phyloP scores from a whole-genome alignment of 129 eudicot genomes.

The Deinandra increscens region DNA sequence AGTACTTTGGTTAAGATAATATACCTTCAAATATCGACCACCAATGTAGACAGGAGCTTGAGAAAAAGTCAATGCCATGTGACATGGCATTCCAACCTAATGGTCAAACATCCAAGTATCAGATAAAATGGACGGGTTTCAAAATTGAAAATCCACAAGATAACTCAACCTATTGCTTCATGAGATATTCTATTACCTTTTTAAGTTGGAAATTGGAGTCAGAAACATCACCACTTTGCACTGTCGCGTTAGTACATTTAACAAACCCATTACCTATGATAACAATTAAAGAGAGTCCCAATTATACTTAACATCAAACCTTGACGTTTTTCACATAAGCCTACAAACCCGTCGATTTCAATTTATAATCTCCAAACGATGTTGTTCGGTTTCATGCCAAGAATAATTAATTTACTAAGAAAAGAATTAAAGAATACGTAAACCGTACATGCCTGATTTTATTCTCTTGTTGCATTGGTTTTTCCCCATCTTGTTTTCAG shows the following conservation, averaged over 20 bases:
- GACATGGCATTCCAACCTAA: slow-evolving; percentile 71
- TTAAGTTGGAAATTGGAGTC: slow-evolving; percentile 34
- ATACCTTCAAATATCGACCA: slow-evolving; percentile 97
- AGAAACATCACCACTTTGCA: slow-evolving; percentile 23
- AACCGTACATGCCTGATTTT: slow-evolving; percentile 61
- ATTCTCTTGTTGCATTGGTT: slow-evolving; percentile 66
- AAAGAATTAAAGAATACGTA: slow-evolving; percentile 7
- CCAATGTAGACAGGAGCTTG: slow-evolving; percentile 78
- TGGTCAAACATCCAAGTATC: slow-evolving; percentile 19
- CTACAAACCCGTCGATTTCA: neutral
- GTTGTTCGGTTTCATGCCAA: neutral
- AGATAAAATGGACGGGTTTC: slow-evolving; percentile 20
- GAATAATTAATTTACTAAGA: neutral
- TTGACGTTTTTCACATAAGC: neutral
- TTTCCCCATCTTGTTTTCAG: slow-evolving; percentile 30
- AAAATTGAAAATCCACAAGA: slow-evolving; percentile 27
- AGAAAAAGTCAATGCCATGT: slow-evolving; percentile 48
- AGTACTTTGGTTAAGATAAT: neutral
- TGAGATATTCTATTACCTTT: slow-evolving; percentile 47
- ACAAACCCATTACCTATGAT: slow-evolving; percentile 28
- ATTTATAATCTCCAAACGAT: neutral
- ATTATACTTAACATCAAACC: neutral
- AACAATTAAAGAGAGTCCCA: slow-evolving; percentile 1
- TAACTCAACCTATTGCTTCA: slow-evolving; percentile 14
- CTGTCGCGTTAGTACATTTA: slow-evolving; percentile 32